A percentile compares a stretch with the other conserved stretches of the same genome.
Evolutionary conservation across 257 asterid species (phyloP).

Genomic region (Galeopsis tetrahit): DNA sequence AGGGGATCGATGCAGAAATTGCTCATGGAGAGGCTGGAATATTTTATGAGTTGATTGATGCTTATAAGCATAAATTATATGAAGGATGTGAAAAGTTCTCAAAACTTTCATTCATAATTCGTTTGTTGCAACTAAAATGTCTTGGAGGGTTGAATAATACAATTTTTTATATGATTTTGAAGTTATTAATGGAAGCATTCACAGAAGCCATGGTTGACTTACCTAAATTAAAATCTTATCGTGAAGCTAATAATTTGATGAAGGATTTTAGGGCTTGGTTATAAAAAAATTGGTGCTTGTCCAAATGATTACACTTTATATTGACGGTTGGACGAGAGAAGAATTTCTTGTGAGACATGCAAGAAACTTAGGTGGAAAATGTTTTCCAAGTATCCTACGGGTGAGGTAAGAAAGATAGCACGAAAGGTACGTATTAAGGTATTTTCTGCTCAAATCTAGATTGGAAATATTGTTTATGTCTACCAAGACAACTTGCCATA

Average conservation of each 20-base stretch:
- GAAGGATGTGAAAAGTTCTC: not conserved
- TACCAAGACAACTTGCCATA: not conserved
- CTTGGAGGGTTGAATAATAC: not conserved
- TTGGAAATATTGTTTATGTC: conserved; percentile 11
- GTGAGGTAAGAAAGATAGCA: not conserved
- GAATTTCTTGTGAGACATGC: not conserved
- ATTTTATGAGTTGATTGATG: not conserved
- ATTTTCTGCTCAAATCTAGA: conserved; percentile 15
- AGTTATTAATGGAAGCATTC: not conserved
- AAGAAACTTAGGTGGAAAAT: not conserved
- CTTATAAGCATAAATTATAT: not conserved
- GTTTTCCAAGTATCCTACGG: not conserved
- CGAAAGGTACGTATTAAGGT: not conserved
- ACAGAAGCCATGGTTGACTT: not conserved
- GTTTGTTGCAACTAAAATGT: conserved; percentile 6
- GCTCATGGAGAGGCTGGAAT: not conserved
- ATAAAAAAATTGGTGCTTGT: conserved; percentile 14
- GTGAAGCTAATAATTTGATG: not conserved
- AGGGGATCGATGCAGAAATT: not conserved
- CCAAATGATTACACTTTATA: conserved; percentile 10
- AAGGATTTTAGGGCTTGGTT: conserved; percentile 13
- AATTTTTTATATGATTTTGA: conserved; percentile 3
- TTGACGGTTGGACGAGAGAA: not conserved
- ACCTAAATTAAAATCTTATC: not conserved
- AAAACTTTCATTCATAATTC: not conserved